Evolutionary conservation across 2,329 filamentous ascomycete genomes (phyloP).

Genomic region (Sporothrix protearum): DNA sequence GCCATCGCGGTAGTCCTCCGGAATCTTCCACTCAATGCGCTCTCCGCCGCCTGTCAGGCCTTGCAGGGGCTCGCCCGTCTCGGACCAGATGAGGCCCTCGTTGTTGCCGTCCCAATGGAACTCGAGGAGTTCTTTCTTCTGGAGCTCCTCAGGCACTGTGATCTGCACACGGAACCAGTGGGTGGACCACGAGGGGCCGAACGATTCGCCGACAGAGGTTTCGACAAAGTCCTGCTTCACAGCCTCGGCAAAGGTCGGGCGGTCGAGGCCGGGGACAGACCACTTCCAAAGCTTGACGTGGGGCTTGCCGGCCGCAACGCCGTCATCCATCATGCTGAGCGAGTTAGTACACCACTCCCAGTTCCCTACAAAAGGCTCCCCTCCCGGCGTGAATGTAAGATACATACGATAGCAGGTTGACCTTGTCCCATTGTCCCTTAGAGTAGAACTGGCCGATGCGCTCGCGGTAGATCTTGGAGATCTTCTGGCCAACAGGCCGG

Average conservation of each 20-base stretch:
- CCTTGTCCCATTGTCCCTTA: slow-evolving; percentile 30
- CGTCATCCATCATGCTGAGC: slow-evolving; percentile 68
- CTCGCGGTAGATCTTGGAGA: slow-evolving; percentile 29
- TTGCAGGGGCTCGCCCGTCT: slow-evolving; percentile 85
- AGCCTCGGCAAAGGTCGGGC: slow-evolving; percentile 85
- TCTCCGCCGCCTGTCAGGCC: slow-evolving; percentile 88
- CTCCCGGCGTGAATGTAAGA: not conserved
- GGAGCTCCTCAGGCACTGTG: slow-evolving; percentile 69
- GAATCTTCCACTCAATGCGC: slow-evolving; percentile 85
- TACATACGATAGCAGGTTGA: slow-evolving; percentile 31
- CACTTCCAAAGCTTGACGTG: slow-evolving; percentile 84
- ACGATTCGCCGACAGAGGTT: slow-evolving; percentile 70
- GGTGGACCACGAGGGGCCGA: slow-evolving; percentile 94
- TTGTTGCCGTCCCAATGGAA: slow-evolving; percentile 95
- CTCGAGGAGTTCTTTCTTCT: slow-evolving; percentile 77
- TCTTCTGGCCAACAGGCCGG: slow-evolving; percentile 31
- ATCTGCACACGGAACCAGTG: slow-evolving; percentile 92
- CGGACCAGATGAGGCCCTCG: slow-evolving; percentile 90
- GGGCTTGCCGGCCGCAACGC: slow-evolving; percentile 60
- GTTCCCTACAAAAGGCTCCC: not conserved
- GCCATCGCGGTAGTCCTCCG: slow-evolving; percentile 75
- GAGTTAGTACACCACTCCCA: not conserved
- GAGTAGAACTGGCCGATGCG: slow-evolving; percentile 31
- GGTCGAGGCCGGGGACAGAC: slow-evolving; percentile 71
- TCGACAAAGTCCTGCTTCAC: slow-evolving; percentile 68